Conservation (phyloP, 2,329 filamentous ascomycete species). For the Hymenoscyphus infarciens region DNA sequence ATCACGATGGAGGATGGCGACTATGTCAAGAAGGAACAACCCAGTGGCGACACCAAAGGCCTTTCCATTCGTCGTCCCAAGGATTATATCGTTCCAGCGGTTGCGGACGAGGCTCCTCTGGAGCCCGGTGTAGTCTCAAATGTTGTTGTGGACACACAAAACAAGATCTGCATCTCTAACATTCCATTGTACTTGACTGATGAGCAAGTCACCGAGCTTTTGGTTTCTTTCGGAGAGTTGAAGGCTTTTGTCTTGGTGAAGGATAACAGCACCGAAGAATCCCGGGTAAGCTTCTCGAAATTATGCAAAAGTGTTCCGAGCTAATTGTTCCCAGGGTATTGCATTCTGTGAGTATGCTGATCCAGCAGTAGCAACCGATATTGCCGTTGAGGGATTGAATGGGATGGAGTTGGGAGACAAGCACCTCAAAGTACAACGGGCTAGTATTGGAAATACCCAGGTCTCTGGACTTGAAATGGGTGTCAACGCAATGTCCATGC, state of each 20-base stretch:
- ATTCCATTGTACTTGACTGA: constrained; percentile 85
- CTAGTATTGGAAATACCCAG: constrained; percentile 92
- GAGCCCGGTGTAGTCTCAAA: constrained; percentile 75
- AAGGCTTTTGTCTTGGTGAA: constrained; percentile 91
- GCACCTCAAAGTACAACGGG: constrained; percentile 79
- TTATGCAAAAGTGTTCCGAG: background rate
- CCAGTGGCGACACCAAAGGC: constrained; percentile 49
- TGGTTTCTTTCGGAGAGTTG: constrained; percentile 87
- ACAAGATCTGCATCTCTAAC: constrained; percentile 92
- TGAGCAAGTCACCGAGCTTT: constrained; percentile 84
- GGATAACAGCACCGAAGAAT: constrained; percentile 80
- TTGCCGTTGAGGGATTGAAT: constrained; percentile 86
- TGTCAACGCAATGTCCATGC: constrained; percentile 96
- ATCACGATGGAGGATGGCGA: constrained; percentile 80
- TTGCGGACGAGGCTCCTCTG: constrained; percentile 68
- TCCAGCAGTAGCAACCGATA: constrained; percentile 63
- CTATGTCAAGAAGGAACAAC: constrained; percentile 50
- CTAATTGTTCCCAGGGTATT: constrained; percentile 61
- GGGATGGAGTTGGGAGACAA: constrained; percentile 90
- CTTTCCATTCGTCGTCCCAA: constrained; percentile 83
- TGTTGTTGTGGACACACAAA: constrained; percentile 83
- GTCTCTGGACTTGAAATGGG: constrained; percentile 89
- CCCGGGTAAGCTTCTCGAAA: constrained; percentile 59
- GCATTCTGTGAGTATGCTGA: constrained; percentile 96
- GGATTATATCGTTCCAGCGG: constrained; percentile 90